phyloP scores from a whole-genome alignment of 257 asterid genomes.

The Solanum commersonii region DNA sequence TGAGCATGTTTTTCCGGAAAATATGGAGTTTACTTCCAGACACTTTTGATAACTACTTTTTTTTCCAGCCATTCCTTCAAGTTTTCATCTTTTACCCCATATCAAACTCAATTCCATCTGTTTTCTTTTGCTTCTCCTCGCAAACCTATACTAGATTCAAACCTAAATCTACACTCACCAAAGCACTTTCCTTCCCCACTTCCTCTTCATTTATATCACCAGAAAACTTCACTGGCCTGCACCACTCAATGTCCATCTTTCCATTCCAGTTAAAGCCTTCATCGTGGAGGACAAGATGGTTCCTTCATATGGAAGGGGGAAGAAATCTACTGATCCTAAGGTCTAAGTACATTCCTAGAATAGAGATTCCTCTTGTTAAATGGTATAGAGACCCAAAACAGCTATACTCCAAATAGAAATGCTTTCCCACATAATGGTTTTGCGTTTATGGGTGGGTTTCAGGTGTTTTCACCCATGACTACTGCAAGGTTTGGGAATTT shows the following conservation, averaged over 20 bases:
- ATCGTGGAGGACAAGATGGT: conserved; percentile 52
- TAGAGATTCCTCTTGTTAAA: conserved; percentile 22
- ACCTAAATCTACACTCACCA: background rate
- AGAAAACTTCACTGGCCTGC: background rate
- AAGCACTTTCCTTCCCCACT: background rate
- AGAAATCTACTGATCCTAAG: conserved; percentile 56
- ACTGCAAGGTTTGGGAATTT: conserved; percentile 36
- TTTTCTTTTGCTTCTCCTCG: background rate
- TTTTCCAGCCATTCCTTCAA: background rate
- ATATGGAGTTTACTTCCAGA: background rate
- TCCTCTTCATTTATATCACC: background rate
- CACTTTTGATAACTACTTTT: background rate
- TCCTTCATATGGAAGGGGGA: conserved; percentile 59
- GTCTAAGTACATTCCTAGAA: conserved; percentile 41
- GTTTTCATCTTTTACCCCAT: background rate
- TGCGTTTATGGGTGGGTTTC: conserved; percentile 17
- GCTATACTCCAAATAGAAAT: conserved; percentile 31
- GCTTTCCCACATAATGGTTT: conserved; percentile 20
- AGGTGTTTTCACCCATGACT: conserved; percentile 18
- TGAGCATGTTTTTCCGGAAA: background rate
- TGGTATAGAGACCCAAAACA: conserved; percentile 17
- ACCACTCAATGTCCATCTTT: conserved; percentile 25
- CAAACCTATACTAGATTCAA: background rate
- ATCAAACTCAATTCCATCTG: background rate
- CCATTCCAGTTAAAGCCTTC: conserved; percentile 49